A percentile compares a stretch with the other conserved stretches of the same genome.
Conservation (phyloP, 169 alveolate genomes). For the Cardiosporidium cionae region DNA sequence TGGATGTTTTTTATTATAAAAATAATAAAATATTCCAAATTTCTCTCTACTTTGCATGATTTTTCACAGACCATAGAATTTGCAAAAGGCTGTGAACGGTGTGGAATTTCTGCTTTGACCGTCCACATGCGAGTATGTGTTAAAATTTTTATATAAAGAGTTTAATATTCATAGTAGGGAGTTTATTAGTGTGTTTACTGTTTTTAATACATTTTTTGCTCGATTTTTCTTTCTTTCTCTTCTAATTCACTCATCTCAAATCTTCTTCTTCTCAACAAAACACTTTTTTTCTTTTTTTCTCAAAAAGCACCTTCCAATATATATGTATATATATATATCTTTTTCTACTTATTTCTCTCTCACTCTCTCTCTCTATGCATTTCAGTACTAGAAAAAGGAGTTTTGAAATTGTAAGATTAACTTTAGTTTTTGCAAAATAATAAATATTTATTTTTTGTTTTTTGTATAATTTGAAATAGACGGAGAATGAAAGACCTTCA, state of each 20-base stretch:
- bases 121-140: slow-evolving; percentile 28
- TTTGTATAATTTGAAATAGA: too few species aligned
- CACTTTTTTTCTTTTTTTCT: too few species aligned
- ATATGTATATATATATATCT: too few species aligned
- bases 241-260: not conserved
- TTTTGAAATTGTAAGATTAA: too few species aligned
- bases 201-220: not conserved
- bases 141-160: not conserved
- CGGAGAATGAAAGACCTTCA: too few species aligned
- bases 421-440: too few species aligned
- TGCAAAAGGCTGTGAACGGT: slow-evolving; percentile 22
- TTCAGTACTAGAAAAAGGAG: too few species aligned
- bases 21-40: not conserved
- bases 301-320: too few species aligned
- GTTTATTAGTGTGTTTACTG: not conserved
- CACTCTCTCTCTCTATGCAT: too few species aligned
- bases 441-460: too few species aligned
- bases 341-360: too few species aligned
- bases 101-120: slow-evolving; percentile 27
- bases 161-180: not conserved
- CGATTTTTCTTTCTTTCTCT: not conserved
- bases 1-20: too few species aligned
- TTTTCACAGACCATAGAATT: slow-evolving; percentile 24
- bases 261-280: not conserved
- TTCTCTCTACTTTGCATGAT: not conserved